Conservation (phyloP, 768 basidiomycete species). For the Tephrocybe sp. region DNA sequence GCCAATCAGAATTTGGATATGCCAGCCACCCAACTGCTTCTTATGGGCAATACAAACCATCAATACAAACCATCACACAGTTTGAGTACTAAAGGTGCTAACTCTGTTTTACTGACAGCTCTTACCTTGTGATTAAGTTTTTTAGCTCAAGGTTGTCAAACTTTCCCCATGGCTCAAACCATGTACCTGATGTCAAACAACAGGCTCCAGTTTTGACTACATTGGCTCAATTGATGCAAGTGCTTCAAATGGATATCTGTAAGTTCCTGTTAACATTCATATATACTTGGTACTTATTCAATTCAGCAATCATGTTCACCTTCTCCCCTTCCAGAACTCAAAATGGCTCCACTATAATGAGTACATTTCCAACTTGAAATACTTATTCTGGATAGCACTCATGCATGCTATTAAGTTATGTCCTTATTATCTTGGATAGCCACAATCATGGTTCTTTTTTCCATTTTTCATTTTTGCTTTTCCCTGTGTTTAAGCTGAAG, state of each 20-base stretch:
- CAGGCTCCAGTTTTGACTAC: neutral
- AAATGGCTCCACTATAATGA: no score
- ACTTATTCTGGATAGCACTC: no score
- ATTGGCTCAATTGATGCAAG: neutral
- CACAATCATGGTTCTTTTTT: no score
- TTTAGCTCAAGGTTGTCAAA: neutral
- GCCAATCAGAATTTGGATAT: neutral
- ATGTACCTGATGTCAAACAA: neutral
- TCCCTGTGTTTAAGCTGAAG: no score
- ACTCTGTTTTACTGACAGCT: neutral
- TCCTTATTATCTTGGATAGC: no score
- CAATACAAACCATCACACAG: neutral
- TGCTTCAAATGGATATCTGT: neutral
- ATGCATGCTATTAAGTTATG: no score
- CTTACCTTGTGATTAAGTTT: neutral
- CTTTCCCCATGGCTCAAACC: neutral
- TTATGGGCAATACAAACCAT: neutral
- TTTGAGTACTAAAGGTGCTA: neutral
- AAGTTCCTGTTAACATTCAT: neutral
- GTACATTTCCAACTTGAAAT: no score
- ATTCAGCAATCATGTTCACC: no score
- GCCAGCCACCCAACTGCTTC: neutral
- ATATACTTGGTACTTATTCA: no score
- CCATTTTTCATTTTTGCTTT: no score
- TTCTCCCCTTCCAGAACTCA: no score